These are phyloP conservation scores for Trifolium subterraneum DNA, from an alignment of 306 rosid genomes.

Conservation along the genomic window DNA sequence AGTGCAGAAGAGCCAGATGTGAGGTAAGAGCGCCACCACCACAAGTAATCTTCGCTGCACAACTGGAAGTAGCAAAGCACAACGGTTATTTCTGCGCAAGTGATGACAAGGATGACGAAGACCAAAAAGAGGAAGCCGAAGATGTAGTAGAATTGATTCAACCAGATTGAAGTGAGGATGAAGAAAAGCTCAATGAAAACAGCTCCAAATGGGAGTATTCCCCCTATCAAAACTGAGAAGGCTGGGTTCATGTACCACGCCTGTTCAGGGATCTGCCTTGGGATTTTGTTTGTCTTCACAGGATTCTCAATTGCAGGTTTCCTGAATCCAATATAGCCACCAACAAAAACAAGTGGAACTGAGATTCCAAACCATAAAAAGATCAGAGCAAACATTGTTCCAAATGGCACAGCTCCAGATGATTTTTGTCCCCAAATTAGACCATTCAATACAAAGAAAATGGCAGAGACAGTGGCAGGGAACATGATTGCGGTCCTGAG, in stretches of 20 bases:
- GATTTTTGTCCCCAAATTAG: constrained; percentile 97
- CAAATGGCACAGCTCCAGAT: constrained; percentile 98
- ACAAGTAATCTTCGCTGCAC: constrained; percentile 96
- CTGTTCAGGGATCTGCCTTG: constrained; percentile 97
- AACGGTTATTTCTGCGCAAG: constrained; percentile 90
- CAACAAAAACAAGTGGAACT: constrained; percentile 93
- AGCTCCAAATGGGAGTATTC: constrained; percentile 96
- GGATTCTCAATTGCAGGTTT: constrained; percentile 94
- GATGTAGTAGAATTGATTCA: constrained; percentile 98
- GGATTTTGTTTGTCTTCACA: constrained; percentile 97
- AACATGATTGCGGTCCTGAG: constrained; percentile 82
- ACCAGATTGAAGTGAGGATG: constrained; percentile 96
- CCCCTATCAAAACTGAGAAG: constrained; percentile 89
- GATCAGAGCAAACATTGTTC: constrained; percentile 96
- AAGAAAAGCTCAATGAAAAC: constrained; percentile 98
- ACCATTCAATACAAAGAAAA: constrained; percentile 80
- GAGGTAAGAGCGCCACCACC: constrained; percentile 99
- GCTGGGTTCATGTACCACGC: constrained; percentile 98
- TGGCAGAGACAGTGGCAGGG: constrained; percentile 73
- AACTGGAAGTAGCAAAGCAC: constrained; percentile 98
- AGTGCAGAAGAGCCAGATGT: constrained; percentile 93
- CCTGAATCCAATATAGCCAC: constrained; percentile 89
- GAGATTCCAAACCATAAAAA: constrained; percentile 99
- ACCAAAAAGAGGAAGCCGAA: constrained; percentile 97
- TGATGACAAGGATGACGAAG: constrained; percentile 78